Conservation (phyloP, 306 rosid genomes). For the Cicer arietinum region DNA sequence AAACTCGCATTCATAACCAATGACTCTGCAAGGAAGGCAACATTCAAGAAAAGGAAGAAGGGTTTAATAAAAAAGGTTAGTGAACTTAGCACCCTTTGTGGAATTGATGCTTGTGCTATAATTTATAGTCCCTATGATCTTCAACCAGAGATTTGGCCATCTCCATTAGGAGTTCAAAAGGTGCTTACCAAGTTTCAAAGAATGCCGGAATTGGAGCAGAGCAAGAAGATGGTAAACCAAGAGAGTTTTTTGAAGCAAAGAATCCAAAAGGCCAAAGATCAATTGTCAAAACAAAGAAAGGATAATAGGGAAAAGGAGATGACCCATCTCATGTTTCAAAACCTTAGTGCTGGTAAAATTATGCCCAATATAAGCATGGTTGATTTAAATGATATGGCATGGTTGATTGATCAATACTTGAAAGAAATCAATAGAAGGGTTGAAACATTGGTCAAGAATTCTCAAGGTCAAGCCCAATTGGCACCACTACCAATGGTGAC, state of each 20-base stretch:
- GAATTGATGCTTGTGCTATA: conserved; percentile 15
- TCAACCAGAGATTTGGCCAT: conserved; percentile 31
- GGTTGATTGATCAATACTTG: conserved; percentile 46
- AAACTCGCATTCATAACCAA: conserved; percentile 18
- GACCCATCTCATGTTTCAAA: conserved; percentile 8
- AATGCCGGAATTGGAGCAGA: conserved; percentile 25
- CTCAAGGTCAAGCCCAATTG: conserved; percentile 18
- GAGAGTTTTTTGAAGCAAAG: conserved; percentile 16
- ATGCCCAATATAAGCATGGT: conserved; percentile 36
- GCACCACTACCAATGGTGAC: background rate
- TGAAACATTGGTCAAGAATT: conserved; percentile 26
- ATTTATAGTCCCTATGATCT: conserved; percentile 11
- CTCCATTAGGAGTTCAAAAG: conserved; percentile 1
- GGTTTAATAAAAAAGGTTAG: conserved; percentile 15
- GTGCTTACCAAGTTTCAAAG: conserved; percentile 10
- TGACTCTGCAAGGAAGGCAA: conserved; percentile 11
- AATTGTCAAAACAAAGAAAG: conserved; percentile 10
- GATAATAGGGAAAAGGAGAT: conserved; percentile 25
- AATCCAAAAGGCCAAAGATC: conserved; percentile 24
- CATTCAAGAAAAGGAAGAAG: conserved; percentile 23
- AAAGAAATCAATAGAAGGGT: conserved; percentile 43
- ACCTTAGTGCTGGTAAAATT: conserved; percentile 34
- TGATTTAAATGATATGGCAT: conserved; percentile 45
- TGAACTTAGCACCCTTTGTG: conserved; percentile 27
- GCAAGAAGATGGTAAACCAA: conserved; percentile 28